Base-by-base conservation (phyloP, 1,284 basidiomycete genomes). In the Cystobasidium sp. region DNA sequence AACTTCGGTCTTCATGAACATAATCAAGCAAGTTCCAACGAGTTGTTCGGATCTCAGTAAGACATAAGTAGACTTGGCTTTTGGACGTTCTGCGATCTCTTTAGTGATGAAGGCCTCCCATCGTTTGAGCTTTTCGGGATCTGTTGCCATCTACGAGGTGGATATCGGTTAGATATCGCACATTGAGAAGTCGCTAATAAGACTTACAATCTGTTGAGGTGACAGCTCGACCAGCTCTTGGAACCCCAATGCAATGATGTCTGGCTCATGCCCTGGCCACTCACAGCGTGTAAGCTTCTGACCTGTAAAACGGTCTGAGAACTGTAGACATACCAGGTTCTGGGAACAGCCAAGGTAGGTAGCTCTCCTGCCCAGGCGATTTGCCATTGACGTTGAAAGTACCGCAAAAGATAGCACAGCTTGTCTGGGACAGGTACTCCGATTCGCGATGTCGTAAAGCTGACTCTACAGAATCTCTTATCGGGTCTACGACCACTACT, bases 171-270 rank as follows among this genome's bases (percentile, higher is more conserved):
- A 55, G 16, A 55, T 7, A 12, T 12, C 72, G 47, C 8, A 37
- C 5, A 16, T 14, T 4, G 18, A 53, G 16, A 52, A 24, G 41
- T 20, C 46, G 31, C 1, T 31, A 31, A 31, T 8, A 31, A 64
- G 18, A 53, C 61, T 92, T 22, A 96, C 87, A 66, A 99, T 97
- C 82, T 98, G 95, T 81, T 97, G 93, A 5, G 97, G 93, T 6
- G 93, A 97, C 53, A 99, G 86, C 49, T 94, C 94, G 0, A 99
- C 97, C 68, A 99, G 94, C 83, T 99, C 97, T 83, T 99, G 97
- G 80, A 99, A 97, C 0, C 92, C 93, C 43, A 97, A 84, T n/a
- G 89, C 89, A 80, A 96, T 90, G 74, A 97, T 88, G 81, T 97
- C 94, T 8, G 94, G 92, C 59, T 92, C 94, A 64, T 73, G 66